These are phyloP conservation scores for Colletotrichum musicola DNA, from an alignment of 2,329 filamentous ascomycete species.

Conservation along the genomic window DNA sequence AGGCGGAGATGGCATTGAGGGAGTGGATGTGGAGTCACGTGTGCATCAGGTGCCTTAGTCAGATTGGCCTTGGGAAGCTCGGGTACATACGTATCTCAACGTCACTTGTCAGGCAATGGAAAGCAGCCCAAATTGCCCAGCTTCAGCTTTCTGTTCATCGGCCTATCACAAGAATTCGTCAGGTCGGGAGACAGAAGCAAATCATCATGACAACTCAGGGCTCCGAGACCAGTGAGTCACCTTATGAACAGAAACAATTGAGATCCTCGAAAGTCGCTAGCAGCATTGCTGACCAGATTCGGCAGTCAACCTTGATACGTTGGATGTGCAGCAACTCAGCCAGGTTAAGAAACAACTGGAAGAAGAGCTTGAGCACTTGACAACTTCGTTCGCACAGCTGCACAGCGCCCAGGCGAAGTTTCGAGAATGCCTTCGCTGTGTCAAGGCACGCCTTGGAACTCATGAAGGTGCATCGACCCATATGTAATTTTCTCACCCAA, in stretches of 20 bases:
- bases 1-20: too few relatives aligned
- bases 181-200: background rate
- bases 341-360: constrained; percentile 97
- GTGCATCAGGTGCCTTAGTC: too few relatives aligned
- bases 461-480: constrained; percentile 46
- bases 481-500: background rate
- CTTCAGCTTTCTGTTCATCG: too few relatives aligned
- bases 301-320: constrained; percentile 75
- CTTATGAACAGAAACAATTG: background rate
- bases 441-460: constrained; percentile 61
- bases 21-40: too few relatives aligned
- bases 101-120: too few relatives aligned
- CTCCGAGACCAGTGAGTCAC: constrained; percentile 33
- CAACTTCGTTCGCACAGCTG: constrained; percentile 88
- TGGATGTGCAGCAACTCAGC: constrained; percentile 87
- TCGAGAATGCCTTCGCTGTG: constrained; percentile 85
- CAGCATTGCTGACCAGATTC: constrained; percentile 4
- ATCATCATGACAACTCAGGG: constrained; percentile 33
- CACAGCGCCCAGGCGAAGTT: constrained; percentile 93
- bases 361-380: constrained; percentile 95
- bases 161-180: too few relatives aligned
- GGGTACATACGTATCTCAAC: too few relatives aligned
- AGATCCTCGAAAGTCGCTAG: background rate
- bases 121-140: too few relatives aligned
- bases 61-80: too few relatives aligned